phyloP scores from a whole-genome alignment of 345 rosid genomes.

The Cardamine chenopodiifolia region DNA sequence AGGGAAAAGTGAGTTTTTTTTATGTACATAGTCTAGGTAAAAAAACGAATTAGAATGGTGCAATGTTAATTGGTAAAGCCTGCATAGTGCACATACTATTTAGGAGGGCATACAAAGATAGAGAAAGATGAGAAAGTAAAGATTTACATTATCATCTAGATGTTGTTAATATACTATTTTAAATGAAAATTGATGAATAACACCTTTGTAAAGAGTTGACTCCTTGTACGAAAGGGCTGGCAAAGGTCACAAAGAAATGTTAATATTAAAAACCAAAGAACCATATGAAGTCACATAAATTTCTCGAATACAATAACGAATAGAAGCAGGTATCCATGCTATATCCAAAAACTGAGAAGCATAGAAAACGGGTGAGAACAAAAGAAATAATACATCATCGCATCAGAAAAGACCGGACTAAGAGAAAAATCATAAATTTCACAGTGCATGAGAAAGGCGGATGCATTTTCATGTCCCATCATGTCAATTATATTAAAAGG shows the following conservation, averaged over 20 bases:
- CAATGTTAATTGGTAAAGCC: constrained; percentile 3
- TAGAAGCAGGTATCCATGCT: not conserved
- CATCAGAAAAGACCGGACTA: not conserved
- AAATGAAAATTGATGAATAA: constrained; percentile 7
- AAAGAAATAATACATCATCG: not conserved
- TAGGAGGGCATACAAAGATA: not conserved
- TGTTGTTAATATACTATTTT: constrained; percentile 11
- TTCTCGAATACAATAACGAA: not conserved
- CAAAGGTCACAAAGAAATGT: constrained; percentile 26
- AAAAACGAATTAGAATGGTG: not conserved
- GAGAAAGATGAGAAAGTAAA: not conserved
- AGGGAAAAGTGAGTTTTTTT: not conserved
- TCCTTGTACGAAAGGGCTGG: constrained; percentile 90
- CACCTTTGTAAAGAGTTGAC: constrained; percentile 79
- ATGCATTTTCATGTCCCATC: no score
- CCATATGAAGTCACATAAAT: not conserved
- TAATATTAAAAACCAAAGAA: constrained; percentile 19
- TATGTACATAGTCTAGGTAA: not conserved
- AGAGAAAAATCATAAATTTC: not conserved
- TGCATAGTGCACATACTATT: not conserved
- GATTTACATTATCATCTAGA: constrained; percentile 16
- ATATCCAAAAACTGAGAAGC: not conserved
- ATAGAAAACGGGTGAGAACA: not conserved
- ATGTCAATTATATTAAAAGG: not conserved
- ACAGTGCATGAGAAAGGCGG: not conserved